Evolutionary conservation across 1,139 yeast genomes (phyloP).

Genomic region (Saccharomyces hybrid): DNA sequence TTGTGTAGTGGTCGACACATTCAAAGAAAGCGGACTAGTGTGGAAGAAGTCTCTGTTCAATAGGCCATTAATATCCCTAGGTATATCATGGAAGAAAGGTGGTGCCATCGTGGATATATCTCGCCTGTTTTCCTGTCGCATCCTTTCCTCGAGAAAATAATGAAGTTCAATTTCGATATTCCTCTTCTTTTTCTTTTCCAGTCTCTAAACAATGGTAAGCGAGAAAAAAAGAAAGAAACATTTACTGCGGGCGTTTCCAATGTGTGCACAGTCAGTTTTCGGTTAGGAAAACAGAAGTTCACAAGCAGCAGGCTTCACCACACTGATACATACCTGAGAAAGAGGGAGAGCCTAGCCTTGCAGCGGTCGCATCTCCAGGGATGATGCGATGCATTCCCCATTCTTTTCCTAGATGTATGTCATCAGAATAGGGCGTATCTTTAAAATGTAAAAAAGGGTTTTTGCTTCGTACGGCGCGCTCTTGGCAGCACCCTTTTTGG

Average conservation of each 20-base stretch:
- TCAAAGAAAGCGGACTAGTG: conserved; percentile 77
- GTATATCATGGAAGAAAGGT: conserved; percentile 81
- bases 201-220: background rate
- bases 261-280: background rate
- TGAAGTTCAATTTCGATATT: background rate
- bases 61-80: conserved; percentile 84
- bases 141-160: background rate
- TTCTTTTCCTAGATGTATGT: no score
- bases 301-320: background rate
- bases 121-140: background rate
- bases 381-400: no score
- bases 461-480: conserved; percentile 85
- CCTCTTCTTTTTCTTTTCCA: background rate
- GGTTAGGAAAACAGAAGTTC: background rate
- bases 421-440: conserved; percentile 44
- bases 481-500: conserved; percentile 50
- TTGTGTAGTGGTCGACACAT: conserved; percentile 89
- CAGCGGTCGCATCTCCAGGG: background rate
- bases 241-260: background rate
- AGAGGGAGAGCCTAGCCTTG: background rate
- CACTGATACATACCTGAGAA: background rate
- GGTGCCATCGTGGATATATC: conserved; percentile 42
- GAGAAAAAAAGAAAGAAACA: background rate
- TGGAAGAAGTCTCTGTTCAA: conserved; percentile 92
- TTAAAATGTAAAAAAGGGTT: conserved; percentile 41